Base-by-base conservation (phyloP, 768 basidiomycete species). In the Boletus reticuloceps region DNA sequence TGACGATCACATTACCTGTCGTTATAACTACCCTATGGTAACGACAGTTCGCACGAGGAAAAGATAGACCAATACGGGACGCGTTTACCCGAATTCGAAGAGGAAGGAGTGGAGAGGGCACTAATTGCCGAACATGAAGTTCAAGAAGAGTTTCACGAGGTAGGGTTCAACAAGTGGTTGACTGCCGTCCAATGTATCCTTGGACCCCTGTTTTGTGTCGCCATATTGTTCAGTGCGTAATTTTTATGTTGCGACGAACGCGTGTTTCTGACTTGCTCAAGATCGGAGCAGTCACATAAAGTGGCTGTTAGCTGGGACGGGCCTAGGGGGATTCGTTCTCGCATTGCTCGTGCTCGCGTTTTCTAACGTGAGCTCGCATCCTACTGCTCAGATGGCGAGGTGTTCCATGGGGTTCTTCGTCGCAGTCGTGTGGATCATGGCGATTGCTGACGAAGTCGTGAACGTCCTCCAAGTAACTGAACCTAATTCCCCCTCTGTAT, bases 371-470 rank as follows among this genome's bases (percentile, higher is more conserved):
- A 88, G 90, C 4, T 74, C 77, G 19, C 78, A 83, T 58, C 76
- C 79, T 6, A 65, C 80, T 14, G 78, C 82, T 44, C 79, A 83
- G 53, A 78, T 94, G 72, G 78, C 81, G 11, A 81, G 94, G 11
- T 96, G 93, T 65, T 88, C 85, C 22, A 86, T 95, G 79, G 96
- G 97, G 0, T 99, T 99, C 74, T 69, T 86, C 20, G 88, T 96
- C 27, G 80, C 94, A 4, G 83, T 98, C 57, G 86, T 98, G 9
- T 99, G 97, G 96, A 98, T 99, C 63, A 95, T 98, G 85, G 94
- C 90, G 7, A 94, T 98, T 46, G 94, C 95, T 1, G 94, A 97
- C 68, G 95, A 98, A 69, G 94, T 96, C 3, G 94, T 98, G 31
- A 82, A 88, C 46, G 86, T 98, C 12, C 79, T 98, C 11, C 86